Base-by-base conservation (phyloP, 306 rosid species). In the Cajanus cajan region DNA sequence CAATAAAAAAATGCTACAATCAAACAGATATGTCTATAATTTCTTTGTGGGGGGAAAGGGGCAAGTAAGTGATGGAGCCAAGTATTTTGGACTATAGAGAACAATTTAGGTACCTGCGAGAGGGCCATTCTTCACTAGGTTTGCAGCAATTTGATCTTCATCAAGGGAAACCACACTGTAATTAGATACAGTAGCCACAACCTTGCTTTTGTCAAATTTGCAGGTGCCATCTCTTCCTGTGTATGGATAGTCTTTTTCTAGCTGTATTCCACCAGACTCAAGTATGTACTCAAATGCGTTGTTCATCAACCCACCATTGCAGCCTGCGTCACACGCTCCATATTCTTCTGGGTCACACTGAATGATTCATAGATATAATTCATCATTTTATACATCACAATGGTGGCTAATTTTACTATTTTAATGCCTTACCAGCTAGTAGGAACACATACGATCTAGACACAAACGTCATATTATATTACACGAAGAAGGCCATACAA, bases 61-160 rank as follows among this genome's bases (percentile, higher is more conserved):
- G 36, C n/a, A 22, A 8, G 13, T 2, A 10, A 57, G 16, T 57
- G 10, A 24, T 2, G 36, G 36, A 4, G 34, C 63, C 34, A 55
- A 19, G n/a, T 57, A 8, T 11, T 57, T 12, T 55, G 10, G 55
- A 15, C 2, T 3, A 22, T 3, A 15, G 44, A 61, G 28, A 57
- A 52, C 16, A 80, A 33, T 37, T 19, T 40, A 65, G 74, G 15
- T 90, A 94, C 98, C 84, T 88, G 99, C 92, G 78, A 91, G 92
- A 66, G 99, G 99, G 78, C 98, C 99, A 82, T 93, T 81, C 87
- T 84, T 81, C 59, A 96, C 86, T 76, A 96, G 90, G 87, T 96
- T 96, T 15, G 99, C 97, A 50, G 98, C 98, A 83, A 93, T 90
- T 84, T 96, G 99, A 2, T 96, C 97, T 78, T 92, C 98, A 14